phyloP scores from a whole-genome alignment of 257 asterid genomes.

The Capsicum rhomboideum region DNA sequence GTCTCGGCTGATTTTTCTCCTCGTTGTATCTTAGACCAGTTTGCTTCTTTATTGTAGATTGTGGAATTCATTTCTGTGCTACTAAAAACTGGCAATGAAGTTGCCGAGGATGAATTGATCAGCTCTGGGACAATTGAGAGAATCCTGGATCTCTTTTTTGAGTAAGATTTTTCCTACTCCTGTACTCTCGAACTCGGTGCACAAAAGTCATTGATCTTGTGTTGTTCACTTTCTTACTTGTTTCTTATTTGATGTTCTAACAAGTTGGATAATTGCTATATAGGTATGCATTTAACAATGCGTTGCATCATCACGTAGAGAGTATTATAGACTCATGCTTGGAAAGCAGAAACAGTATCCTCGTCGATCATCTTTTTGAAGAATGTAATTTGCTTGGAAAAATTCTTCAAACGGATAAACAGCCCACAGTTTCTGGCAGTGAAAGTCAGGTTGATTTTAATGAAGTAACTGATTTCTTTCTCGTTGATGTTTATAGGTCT shows the following conservation, averaged over 20 bases:
- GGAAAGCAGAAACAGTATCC: conserved; percentile 61
- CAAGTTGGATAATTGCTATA: neutral
- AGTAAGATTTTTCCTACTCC: conserved; percentile 39
- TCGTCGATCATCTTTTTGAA: conserved; percentile 60
- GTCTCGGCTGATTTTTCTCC: neutral
- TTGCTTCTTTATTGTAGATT: conserved; percentile 37
- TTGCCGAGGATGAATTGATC: conserved; percentile 71
- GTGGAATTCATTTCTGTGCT: conserved; percentile 83
- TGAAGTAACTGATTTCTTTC: neutral
- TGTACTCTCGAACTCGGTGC: neutral
- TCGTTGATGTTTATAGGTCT: neutral
- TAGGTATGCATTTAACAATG: conserved; percentile 93
- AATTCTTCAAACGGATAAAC: conserved; percentile 65
- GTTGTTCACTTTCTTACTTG: neutral
- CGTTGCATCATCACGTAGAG: conserved; percentile 91
- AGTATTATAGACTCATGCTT: conserved; percentile 78
- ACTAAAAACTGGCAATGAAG: conserved; percentile 77
- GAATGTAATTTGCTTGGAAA: conserved; percentile 64
- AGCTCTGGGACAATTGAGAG: conserved; percentile 75
- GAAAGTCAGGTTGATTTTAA: conserved; percentile 38
- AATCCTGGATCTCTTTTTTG: conserved; percentile 81
- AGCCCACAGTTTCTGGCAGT: conserved; percentile 44
- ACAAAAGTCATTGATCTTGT: neutral
- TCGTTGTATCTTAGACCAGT: neutral
- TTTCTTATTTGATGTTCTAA: neutral